A percentile compares a stretch with the other conserved stretches of the same genome.
phyloP scores from a whole-genome alignment of 306 rosid species.

The Hippophae gyantsensis region DNA sequence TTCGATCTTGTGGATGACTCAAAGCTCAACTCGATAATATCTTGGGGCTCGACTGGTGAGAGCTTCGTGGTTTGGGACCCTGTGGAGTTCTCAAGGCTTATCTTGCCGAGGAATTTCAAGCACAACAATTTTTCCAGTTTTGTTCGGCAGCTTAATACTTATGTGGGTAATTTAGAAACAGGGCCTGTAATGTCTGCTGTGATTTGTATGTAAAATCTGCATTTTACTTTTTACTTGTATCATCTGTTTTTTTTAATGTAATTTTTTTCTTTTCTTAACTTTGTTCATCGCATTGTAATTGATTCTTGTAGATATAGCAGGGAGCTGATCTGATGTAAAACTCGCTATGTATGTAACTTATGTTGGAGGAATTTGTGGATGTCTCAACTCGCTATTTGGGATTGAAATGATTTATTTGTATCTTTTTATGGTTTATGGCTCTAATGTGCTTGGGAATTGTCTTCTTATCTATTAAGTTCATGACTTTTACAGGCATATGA shows the following conservation, averaged over 20 bases:
- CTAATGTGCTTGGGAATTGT: too few species aligned
- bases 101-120: conserved; percentile 81
- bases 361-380: conserved; percentile 2
- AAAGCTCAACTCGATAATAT: conserved; percentile 50
- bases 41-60: conserved; percentile 56
- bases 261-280: too few species aligned
- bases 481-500: background rate
- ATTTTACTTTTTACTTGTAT: conserved; percentile 2
- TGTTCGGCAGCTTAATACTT: conserved; percentile 95
- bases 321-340: too few species aligned
- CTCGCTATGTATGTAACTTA: conserved; percentile 2
- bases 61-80: conserved; percentile 91
- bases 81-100: conserved; percentile 49
- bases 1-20: conserved; percentile 79
- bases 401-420: background rate
- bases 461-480: background rate
- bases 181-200: conserved; percentile 33
- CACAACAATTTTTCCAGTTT: conserved; percentile 96
- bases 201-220: conserved; percentile 35
- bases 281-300: conserved; percentile 12
- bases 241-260: background rate
- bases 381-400: background rate
- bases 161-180: conserved; percentile 68
- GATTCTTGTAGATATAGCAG: conserved; percentile 13
- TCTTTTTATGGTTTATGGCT: too few species aligned